These are phyloP conservation scores for Cladosporium sphaerospermum DNA, from an alignment of 2,329 filamentous ascomycete species.

Conservation along the genomic window DNA sequence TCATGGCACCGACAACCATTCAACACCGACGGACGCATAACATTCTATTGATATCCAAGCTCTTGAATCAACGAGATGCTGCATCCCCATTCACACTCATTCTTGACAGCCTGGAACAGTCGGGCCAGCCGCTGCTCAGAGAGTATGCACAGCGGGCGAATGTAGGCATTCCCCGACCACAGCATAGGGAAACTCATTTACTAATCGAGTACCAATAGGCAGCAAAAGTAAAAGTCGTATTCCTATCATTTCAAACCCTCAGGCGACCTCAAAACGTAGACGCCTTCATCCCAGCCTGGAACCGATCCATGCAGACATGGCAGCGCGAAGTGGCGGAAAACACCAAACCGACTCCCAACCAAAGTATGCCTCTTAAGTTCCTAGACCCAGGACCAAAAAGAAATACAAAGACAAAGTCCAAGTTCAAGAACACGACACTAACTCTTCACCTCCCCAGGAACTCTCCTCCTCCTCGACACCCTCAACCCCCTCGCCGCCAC, in stretches of 20 bases:
- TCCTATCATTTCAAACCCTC: slow-evolving; percentile 71
- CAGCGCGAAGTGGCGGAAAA: slow-evolving; percentile 24
- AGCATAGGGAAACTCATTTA: not conserved
- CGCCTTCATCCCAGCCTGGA: slow-evolving; percentile 50
- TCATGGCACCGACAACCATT: slow-evolving; percentile 7
- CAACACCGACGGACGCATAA: slow-evolving; percentile 74
- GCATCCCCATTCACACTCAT: slow-evolving; percentile 80
- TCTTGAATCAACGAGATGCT: slow-evolving; percentile 70
- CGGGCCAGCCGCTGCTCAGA: slow-evolving; percentile 59
- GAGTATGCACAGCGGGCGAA: slow-evolving; percentile 74
- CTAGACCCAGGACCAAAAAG: slow-evolving; percentile 40
- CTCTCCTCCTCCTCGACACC: slow-evolving; percentile 72
- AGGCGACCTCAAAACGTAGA: slow-evolving; percentile 59
- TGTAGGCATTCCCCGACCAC: slow-evolving; percentile 37
- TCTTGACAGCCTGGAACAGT: slow-evolving; percentile 79
- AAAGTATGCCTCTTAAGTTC: not conserved
- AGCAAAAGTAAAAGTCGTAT: slow-evolving; percentile 63
- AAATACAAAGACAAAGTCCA: slow-evolving; percentile 31
- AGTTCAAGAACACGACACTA: not conserved
- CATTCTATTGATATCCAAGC: slow-evolving; percentile 72
- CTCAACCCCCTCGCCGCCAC: slow-evolving; percentile 60
- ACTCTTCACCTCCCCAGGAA: slow-evolving; percentile 43
- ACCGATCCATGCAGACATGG: slow-evolving; percentile 23
- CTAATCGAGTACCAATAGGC: slow-evolving; percentile 37
- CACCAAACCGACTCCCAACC: not conserved